phyloP scores from a whole-genome alignment of 225 moss, liverwort and hornwort species.

The Pseudisothecium myosuroides region DNA sequence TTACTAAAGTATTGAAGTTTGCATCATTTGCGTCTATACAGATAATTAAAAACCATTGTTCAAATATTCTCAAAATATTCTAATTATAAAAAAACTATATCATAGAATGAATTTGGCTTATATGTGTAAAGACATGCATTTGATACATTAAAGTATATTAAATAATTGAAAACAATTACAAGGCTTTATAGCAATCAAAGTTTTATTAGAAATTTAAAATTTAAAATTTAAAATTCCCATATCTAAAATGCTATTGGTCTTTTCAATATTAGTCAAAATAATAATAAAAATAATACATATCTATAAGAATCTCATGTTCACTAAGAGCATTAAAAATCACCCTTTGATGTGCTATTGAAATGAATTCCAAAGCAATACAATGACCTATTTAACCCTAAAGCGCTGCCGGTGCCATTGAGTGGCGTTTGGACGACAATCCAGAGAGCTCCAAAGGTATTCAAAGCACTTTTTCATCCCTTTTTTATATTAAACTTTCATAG shows the following conservation, averaged over 20 bases:
- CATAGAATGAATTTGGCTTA: neutral
- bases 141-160: neutral
- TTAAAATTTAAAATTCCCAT: neutral
- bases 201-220: neutral
- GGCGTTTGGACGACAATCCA: too few species aligned
- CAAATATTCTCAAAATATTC: neutral
- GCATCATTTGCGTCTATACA: neutral
- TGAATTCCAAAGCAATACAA: neutral
- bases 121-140: neutral
- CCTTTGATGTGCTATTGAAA: neutral
- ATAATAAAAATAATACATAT: neutral
- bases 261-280: neutral
- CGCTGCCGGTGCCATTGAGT: too few species aligned
- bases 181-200: neutral
- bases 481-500: too few species aligned
- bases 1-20: neutral
- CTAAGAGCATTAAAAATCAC: neutral
- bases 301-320: accelerated
- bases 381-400: neutral
- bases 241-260: neutral
- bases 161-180: neutral
- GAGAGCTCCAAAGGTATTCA: too few species aligned
- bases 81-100: neutral
- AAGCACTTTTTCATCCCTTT: too few species aligned
- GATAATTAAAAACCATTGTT: neutral